These are phyloP conservation scores for Zea mays DNA, from an alignment of 176 grass and related monocot species.

Conservation along the genomic window DNA sequence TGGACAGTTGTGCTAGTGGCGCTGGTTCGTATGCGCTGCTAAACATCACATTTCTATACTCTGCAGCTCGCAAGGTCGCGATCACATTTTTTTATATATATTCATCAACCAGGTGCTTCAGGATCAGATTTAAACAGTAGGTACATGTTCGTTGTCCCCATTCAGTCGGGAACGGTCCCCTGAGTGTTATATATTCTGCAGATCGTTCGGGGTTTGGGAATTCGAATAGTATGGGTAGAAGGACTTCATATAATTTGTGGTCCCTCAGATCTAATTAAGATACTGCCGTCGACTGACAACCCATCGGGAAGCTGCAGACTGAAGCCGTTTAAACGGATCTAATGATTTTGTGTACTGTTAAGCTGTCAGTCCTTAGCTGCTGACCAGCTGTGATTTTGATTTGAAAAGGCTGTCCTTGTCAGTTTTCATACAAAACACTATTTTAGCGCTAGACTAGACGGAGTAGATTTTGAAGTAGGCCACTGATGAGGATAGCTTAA, in stretches of 20 bases:
- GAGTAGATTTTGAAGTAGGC: too few species aligned
- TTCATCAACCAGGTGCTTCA: background rate
- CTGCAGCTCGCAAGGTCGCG: too few species aligned
- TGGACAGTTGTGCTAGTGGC: background rate
- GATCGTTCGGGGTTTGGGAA: slow-evolving; percentile 4
- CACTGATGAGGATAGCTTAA: background rate
- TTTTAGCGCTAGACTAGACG: too few species aligned
- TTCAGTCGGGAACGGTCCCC: slow-evolving; percentile 24
- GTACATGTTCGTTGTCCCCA: slow-evolving; percentile 19
- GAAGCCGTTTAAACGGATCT: slow-evolving; percentile 10
- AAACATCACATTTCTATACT: too few species aligned
- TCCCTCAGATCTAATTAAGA: slow-evolving; percentile 45
- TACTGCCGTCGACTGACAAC: slow-evolving; percentile 21
- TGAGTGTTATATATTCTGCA: slow-evolving; percentile 37
- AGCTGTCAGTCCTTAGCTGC: slow-evolving; percentile 41
- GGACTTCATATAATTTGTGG: background rate
- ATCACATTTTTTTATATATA: slow-evolving; percentile 14
- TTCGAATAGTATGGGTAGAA: background rate
- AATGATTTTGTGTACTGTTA: slow-evolving; percentile 38
- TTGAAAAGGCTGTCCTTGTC: background rate
- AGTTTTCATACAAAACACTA: too few species aligned
- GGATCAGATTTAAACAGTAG: slow-evolving; percentile 16
- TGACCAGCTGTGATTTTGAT: slow-evolving; percentile 33
- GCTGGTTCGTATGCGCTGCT: too few species aligned
- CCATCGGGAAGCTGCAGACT: slow-evolving; percentile 3